Conservation (phyloP, 331 rosid genomes). For the Rosa hybrid region DNA sequence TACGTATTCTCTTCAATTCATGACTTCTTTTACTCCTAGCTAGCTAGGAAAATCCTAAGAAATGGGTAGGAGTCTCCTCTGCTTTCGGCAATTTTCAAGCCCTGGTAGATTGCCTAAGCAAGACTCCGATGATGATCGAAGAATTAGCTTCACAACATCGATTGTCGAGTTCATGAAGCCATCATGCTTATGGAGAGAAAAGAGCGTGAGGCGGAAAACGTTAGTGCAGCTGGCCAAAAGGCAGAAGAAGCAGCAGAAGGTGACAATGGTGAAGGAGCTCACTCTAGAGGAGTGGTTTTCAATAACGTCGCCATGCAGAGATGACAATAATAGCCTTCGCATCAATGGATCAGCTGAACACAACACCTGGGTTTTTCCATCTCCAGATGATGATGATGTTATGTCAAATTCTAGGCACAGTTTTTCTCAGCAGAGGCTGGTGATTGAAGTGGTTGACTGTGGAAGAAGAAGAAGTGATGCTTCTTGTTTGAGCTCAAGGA, state of each 20-base stretch:
- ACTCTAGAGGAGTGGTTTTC: slow-evolving; percentile 45
- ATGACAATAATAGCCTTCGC: background rate
- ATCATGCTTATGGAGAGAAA: slow-evolving; percentile 22
- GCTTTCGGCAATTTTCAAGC: slow-evolving; percentile 13
- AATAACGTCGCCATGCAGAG: slow-evolving; percentile 28
- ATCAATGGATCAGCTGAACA: slow-evolving; percentile 17
- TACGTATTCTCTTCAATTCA: background rate
- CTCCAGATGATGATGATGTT: background rate
- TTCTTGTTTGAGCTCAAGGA: slow-evolving; percentile 29
- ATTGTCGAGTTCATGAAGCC: slow-evolving; percentile 29
- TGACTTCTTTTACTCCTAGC: background rate
- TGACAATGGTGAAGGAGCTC: slow-evolving; percentile 18
- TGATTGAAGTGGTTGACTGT: slow-evolving; percentile 32
- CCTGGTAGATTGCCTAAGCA: slow-evolving; percentile 24
- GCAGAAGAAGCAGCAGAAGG: slow-evolving; percentile 22
- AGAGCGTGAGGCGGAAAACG: slow-evolving; percentile 13
- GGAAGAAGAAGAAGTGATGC: slow-evolving; percentile 31
- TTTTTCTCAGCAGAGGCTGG: slow-evolving; percentile 30
- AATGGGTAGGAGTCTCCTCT: slow-evolving; percentile 25
- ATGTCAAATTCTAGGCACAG: slow-evolving; percentile 14
- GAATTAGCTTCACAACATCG: slow-evolving; percentile 2
- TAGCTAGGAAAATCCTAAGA: background rate
- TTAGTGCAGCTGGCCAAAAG: slow-evolving; percentile 5
- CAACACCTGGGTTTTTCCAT: slow-evolving; percentile 26
- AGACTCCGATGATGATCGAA: background rate